Base-by-base conservation (phyloP, 768 basidiomycete genomes). In the Pleurotus ostreatus region DNA sequence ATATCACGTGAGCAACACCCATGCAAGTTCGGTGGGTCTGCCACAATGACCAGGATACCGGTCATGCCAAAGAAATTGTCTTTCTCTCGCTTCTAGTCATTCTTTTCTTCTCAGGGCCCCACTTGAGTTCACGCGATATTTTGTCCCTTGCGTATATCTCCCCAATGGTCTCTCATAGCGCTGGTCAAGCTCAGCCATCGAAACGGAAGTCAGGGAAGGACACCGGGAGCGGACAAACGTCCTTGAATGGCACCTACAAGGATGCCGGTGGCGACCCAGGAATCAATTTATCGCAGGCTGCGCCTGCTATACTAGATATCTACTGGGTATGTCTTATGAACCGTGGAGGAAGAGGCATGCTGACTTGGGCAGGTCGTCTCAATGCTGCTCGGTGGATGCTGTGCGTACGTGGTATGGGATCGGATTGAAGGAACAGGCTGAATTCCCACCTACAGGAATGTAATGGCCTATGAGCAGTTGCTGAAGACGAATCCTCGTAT, bases 331-430 rank as follows among this genome's bases (percentile, higher is more conserved):
- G 68, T 46, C 39, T 11, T 34, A 26, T 9, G 26, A 16, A 7
- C 26, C 16, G n/a, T 43, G 26, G 23, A 16, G 37, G 44, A 12
- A 37, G 55, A 13, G 22, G 26, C 34, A 45, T 53, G 55, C 51
- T 59, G 39, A 61, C 39, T 57, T 23, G 56, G 57, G 40, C 13
- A 73, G 75, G 75, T 82, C 18, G 65, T 89, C 18, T 74, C 78
- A 1, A 75, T 89, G 61, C 84, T 93, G 4, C 80, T 92, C 61
- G 91, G 91, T 20, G 91, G 92, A 16, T 94, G 92, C 64, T 94
- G 92, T 79, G 76, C 85, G 86, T 88, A 69, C 54, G 84, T 79
- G n/a, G 9, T 34, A 11, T 9, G 30, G 30, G 30, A 34, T 11
- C 30, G 9, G 30, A 34, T 34, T 3, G 30, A 34, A 34, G 30